Base-by-base conservation (phyloP, 768 basidiomycete species). In the Tylopilus rubrobrunneus region DNA sequence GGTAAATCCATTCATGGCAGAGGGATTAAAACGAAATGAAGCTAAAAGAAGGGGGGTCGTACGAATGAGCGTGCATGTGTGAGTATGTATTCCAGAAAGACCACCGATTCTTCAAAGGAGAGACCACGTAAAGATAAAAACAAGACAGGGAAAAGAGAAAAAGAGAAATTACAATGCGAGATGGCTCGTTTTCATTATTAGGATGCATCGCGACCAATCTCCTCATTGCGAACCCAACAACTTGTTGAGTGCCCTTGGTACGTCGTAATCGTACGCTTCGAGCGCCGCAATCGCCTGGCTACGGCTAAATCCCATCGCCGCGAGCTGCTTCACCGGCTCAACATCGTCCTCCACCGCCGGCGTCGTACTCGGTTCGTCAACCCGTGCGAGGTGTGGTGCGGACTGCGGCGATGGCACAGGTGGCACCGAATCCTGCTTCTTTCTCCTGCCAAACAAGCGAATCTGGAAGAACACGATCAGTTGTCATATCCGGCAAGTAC, bases 231-330 rank as follows among this genome's bases (percentile, higher is more conserved):
- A 41, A 46, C 78, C 79, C 55, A 95, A 71, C 53, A 94, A 71
- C 57, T 80, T 85, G 67, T 94, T 91, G 53, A 92, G 71, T 17
- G 92, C 87, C 64, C 77, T 82, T 61, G 76, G 85, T 36, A 96
- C 80, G 67, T 94, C 87, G 64, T 96, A 97, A 51, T 83, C 85
- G 65, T 88, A 77, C 53, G 81, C 84, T 69, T 96, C 95, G 7
- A 98, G 76, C 12, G 95, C 92, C 12, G 78, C 79, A 7, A 98
- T 81, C 0, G 92, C 90, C 66, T 94, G 85, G 15, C 75, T 69
- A 40, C 95, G 81, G 56, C 80, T 85, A 76, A 98, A 98, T 25
- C 96, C 96, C 94, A 98, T 97, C 19, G 79, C 80, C 45, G 84
- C 84, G 39, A 98, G 74, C 65, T 88, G 85, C 64, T 85, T 89